Base-by-base conservation (phyloP, 805 yeast genomes). In the Zygoascus tannicola region DNA sequence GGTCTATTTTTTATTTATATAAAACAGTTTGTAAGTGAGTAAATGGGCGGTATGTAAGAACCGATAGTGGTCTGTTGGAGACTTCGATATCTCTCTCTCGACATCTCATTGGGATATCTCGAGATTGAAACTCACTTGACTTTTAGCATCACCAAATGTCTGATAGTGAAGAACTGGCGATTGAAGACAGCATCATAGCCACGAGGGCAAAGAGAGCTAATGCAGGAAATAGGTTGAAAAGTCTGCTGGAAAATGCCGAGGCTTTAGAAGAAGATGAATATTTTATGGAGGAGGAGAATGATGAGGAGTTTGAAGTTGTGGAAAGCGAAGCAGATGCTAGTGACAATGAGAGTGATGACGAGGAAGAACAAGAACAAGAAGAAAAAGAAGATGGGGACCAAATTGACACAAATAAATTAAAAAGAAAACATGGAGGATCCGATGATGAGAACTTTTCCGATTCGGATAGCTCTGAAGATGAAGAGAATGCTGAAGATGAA, bases 201-300 rank as follows among this genome's bases (percentile, higher is more conserved):
- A 81, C 94, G 2, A 74, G 97, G 49, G 66, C 76, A 48, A 70
- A 85, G 50, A 76, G 98, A 44, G 63, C 86, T 36, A 92, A 90
- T 64, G 98, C 98, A 1, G 98, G 98, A 14, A 81, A 85, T 42
- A 70, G 92, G 44, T 68, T 92, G 58, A 76, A 76, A 55, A 77
- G 78, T 45, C 70, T 92, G 47, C 66, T 92, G 16, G 82, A 78
- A 46, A 71, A 84, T 22, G 95, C 80, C 53, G 83, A 76, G 50
- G 81, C 76, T 38, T 58, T 66, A 12, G 68, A 66, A 14, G 70
- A 68, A 3, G 86, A 85, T 35, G 94, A 85, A 49, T 82, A 85
- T 32, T 76, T 79, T 44, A 55, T 65, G 28, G 66, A 66, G 44
- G 58, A 57, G 37, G 73, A 67, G 32, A 67, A 59, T 36, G 73